These are phyloP conservation scores for Penicillium turbatum DNA, from an alignment of 495 filamentous ascomycete species.

Conservation along the genomic window DNA sequence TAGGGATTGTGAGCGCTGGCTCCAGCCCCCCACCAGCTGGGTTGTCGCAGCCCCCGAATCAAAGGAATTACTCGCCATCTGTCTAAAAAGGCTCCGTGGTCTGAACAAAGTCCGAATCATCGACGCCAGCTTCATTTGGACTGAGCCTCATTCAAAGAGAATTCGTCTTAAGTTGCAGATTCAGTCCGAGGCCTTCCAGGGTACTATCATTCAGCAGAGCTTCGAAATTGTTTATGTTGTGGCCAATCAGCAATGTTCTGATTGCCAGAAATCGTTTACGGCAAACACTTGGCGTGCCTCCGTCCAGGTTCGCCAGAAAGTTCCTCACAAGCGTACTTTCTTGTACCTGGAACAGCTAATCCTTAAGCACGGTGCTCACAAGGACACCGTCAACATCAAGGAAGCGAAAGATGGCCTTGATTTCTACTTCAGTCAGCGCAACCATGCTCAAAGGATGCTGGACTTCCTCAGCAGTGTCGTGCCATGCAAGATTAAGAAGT, in stretches of 20 bases:
- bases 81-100: conserved; percentile 75
- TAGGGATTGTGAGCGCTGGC: conserved; percentile 89
- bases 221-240: conserved; percentile 94
- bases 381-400: conserved; percentile 94
- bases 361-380: conserved; percentile 86
- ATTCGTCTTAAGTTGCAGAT: conserved; percentile 91
- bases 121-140: conserved; percentile 97
- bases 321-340: conserved; percentile 96
- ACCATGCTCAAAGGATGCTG: conserved; percentile 88
- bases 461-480: conserved; percentile 75
- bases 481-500: conserved; percentile 76
- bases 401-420: conserved; percentile 91
- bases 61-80: conserved; percentile 83
- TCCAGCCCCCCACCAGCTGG: conserved; percentile 83
- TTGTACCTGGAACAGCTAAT: conserved; percentile 95
- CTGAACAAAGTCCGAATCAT: conserved; percentile 84
- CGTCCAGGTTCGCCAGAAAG: conserved; percentile 94
- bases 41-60: conserved; percentile 77
- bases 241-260: conserved; percentile 81
- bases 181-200: conserved; percentile 70
- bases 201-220: conserved; percentile 80
- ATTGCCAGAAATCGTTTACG: conserved; percentile 91
- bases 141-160: conserved; percentile 88
- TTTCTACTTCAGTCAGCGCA: conserved; percentile 85
- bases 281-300: conserved; percentile 83